Conservation (phyloP, 1,284 basidiomycete genomes). For the Dichomitus squalens region DNA sequence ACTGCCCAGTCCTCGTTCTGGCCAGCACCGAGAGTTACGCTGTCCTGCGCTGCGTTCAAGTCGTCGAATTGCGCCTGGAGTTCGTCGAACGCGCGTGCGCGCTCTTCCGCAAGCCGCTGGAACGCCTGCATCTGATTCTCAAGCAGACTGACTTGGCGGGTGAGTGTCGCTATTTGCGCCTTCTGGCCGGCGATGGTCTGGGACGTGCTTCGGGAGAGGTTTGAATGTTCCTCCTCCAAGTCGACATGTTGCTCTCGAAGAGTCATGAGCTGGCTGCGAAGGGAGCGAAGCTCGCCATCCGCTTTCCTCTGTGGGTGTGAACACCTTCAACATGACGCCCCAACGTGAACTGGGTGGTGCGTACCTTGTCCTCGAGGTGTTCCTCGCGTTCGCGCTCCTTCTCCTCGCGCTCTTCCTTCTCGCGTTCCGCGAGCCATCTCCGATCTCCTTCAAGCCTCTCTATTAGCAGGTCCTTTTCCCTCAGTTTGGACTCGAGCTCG, state of each 20-base stretch:
- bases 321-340: neutral
- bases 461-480: conserved; percentile 57
- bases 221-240: conserved; percentile 52
- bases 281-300: conserved; percentile 49
- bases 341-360: conserved; percentile 16
- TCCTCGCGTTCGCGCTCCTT: conserved; percentile 55
- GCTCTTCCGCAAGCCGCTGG: conserved; percentile 44
- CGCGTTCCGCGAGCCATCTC: conserved; percentile 59
- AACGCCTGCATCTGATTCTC: conserved; percentile 46
- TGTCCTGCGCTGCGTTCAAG: conserved; percentile 33
- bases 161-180: conserved; percentile 49
- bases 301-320: conserved; percentile 26
- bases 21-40: conserved; percentile 25
- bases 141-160: conserved; percentile 45
- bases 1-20: conserved; percentile 58
- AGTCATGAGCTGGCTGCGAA: conserved; percentile 46
- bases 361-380: conserved; percentile 56
- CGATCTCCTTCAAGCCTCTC: conserved; percentile 68
- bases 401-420: conserved; percentile 59
- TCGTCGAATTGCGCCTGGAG: conserved; percentile 54
- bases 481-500: conserved; percentile 64
- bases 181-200: conserved; percentile 51
- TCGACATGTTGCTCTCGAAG: conserved; percentile 60
- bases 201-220: conserved; percentile 45
- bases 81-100: conserved; percentile 40